These are phyloP conservation scores for Anthoceros angustus DNA, from an alignment of 225 moss, liverwort and hornwort genomes.

Conservation along the genomic window DNA sequence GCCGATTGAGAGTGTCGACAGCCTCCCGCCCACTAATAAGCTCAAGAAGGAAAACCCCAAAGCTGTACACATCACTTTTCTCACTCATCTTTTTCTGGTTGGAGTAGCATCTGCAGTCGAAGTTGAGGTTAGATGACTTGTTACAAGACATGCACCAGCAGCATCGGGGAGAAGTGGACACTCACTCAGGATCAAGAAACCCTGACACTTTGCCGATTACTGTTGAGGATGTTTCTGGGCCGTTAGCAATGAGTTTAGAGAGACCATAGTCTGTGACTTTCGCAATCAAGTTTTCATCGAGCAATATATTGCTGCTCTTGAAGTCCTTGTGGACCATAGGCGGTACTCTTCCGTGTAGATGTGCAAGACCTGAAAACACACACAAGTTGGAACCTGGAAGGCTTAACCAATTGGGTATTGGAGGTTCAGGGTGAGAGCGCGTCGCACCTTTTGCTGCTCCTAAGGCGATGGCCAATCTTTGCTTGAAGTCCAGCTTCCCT, in stretches of 20 bases:
- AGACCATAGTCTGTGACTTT: slow-evolving; percentile 45
- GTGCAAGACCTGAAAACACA: slow-evolving; percentile 23
- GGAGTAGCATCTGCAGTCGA: slow-evolving; percentile 21
- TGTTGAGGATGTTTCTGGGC: slow-evolving; percentile 23
- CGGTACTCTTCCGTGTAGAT: slow-evolving; percentile 18
- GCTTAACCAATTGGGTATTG: neutral
- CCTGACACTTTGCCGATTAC: slow-evolving; percentile 25
- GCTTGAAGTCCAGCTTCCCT: slow-evolving; percentile 41
- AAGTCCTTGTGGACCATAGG: slow-evolving; percentile 33
- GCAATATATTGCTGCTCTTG: slow-evolving; percentile 37
- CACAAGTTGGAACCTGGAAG: slow-evolving; percentile 3
- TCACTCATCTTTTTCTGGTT: slow-evolving; percentile 20
- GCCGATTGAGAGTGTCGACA: slow-evolving; percentile 21
- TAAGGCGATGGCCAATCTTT: slow-evolving; percentile 35
- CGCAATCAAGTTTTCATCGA: slow-evolving; percentile 28
- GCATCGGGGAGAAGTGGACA: neutral
- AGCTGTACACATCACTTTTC: slow-evolving; percentile 42
- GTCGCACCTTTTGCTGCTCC: slow-evolving; percentile 37
- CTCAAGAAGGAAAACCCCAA: slow-evolving; percentile 41
- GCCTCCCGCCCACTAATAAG: slow-evolving; percentile 41
- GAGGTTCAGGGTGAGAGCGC: neutral
- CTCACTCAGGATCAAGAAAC: slow-evolving; percentile 38
- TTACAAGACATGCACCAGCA: neutral
- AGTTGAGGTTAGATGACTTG: neutral
- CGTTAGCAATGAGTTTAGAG: slow-evolving; percentile 26